Evolutionary conservation across 1,284 basidiomycete genomes (phyloP), one percentile per base, ranked within the genome.

Genomic region (Lentinus polychrous): DNA sequence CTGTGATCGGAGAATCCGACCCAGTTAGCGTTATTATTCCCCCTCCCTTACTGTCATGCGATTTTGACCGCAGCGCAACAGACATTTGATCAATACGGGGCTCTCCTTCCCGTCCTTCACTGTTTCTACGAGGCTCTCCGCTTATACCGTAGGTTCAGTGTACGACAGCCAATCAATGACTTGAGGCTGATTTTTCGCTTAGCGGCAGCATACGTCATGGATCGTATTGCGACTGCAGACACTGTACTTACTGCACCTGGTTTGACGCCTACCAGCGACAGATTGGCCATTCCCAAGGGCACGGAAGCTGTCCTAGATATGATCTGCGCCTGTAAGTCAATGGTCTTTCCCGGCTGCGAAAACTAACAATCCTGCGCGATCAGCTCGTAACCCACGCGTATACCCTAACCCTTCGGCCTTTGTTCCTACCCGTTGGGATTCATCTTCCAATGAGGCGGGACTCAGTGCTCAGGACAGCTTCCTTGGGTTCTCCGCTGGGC

Each of bases 381-480:
- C 27, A 20, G 38, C 24, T 8, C 42, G 23, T 46, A 64, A 67
- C 48, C 55, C 62, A 4, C 45, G 55, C 6, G 45, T 54, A 23
- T 66, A 60, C 50, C 52, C 59, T 4, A 59, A 66, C 6, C 63
- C 66, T 8, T 51, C 58, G 17, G 51, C 50, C 22, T 66, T 60
- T 52, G 49, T 58, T 22, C 66, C 66, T 7, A 58, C 57, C 4
- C 52, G 66, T 23, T 67, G 66, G 66, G 61, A 62, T 20, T 7
- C 14, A 15, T 35, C 43, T 4, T 22, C 14, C 12, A 15, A 7
- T 15, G 27, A 15, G 5, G 12, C 43, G 17, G 32, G 40, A 52
- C 51, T 4, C 49, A 31, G 8, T 35, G 18, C 6, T 56, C 56
- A n/a, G 52, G 51, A 46, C 55, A 60, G 17, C 34, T 60, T 31